phyloP scores from a whole-genome alignment of 495 filamentous ascomycete genomes.

The Daldinia decipiens region DNA sequence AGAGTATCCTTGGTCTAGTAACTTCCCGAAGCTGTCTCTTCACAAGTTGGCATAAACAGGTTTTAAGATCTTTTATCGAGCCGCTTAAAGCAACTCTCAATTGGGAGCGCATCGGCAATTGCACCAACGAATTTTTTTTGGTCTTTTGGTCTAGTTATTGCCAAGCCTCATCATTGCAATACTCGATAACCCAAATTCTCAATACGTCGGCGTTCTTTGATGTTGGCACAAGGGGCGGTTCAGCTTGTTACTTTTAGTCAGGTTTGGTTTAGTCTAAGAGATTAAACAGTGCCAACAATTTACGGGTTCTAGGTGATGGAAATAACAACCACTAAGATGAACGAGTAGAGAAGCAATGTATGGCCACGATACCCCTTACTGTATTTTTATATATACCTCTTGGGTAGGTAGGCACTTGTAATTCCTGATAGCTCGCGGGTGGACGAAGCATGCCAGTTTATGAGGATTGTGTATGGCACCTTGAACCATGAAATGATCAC shows the following conservation, averaged over 20 bases:
- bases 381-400: constrained; percentile 1
- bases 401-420: background rate
- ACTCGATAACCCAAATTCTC: background rate
- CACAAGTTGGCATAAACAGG: background rate
- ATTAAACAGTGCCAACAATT: background rate
- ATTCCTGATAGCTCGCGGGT: background rate
- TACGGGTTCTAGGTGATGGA: background rate
- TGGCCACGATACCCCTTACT: background rate
- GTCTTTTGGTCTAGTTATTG: background rate
- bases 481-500: background rate
- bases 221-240: background rate
- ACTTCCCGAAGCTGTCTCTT: background rate
- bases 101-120: background rate
- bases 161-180: background rate
- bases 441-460: background rate
- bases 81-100: background rate
- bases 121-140: no score
- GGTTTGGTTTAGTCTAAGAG: background rate
- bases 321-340: background rate
- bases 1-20: background rate
- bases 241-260: background rate
- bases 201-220: background rate
- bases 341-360: background rate
- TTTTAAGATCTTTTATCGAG: background rate
- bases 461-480: background rate